Evolutionary conservation across 2,329 filamentous ascomycete species (phyloP), one percentile per base, ranked within the genome.

Genomic region (Pseudogymnoascus sp.): DNA sequence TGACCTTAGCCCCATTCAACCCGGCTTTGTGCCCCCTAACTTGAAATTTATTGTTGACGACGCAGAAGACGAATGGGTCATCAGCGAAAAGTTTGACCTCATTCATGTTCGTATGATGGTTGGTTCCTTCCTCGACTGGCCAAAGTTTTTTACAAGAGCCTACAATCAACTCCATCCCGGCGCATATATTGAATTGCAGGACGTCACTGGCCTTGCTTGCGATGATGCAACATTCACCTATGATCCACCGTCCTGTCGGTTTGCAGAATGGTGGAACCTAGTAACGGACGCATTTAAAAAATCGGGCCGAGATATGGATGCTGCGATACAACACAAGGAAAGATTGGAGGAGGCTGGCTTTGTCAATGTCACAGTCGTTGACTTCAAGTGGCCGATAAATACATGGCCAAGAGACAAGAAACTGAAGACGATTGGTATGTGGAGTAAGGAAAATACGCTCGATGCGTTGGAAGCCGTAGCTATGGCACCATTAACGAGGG

Each of bases 11-110:
- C 67, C 67, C 16, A 70, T 69, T 16, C 66, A 70, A 31, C 67
- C 69, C 2, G 76, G 76, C 4, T 78, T 82, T 59, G 86, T 91
- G 0, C 88, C 89, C 0, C 81, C 83, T 16, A 92, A 92, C 66
- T 86, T 91, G 12, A 83, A 85, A 66, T 92, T 92, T 67, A 84
- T 85, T 7, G 60, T 64, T 28, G 63, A 64, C 18, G 63, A 64
- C 33, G 25, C 25, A 14, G 67, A 69, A 16, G 31, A 65, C 2
- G 64, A 65, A 25, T 70, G 68, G 69, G 75, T 78, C 47, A 81
- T 78, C 70, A 79, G 81, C 3, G 35, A 62, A 18, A 66, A 64
- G 11, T 71, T 72, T 56, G 70, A 71, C 18, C 68, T 68, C 42
- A 67, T 72, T 35, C 65, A 70, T 62, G 67, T 72, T 35, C 63